Evolutionary conservation across 352 stramenopile genomes (phyloP).

Genomic region (Peronospora destructor): DNA sequence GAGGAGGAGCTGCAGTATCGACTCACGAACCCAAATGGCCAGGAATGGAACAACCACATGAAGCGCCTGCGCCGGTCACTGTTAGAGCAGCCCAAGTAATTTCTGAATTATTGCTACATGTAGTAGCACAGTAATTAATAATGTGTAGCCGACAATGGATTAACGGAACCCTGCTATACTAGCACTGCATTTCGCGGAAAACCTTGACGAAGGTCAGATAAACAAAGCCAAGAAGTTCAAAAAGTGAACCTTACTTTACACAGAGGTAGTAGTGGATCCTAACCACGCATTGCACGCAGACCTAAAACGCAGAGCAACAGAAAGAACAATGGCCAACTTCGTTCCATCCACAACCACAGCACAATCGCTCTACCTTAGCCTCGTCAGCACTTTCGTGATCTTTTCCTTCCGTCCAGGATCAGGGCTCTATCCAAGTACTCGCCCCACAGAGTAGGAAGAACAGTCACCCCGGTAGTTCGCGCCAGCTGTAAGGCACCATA

Average conservation of each 20-base stretch:
- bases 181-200: neutral
- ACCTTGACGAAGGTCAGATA: neutral
- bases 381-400: slow-evolving; percentile 7
- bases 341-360: slow-evolving; percentile 4
- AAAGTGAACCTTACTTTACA: slow-evolving; percentile 31
- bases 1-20: slow-evolving; percentile 88
- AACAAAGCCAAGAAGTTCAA: slow-evolving; percentile 14
- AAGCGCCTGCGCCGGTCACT: slow-evolving; percentile 67
- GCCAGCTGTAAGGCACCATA: slow-evolving; percentile 5
- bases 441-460: slow-evolving; percentile 8
- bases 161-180: neutral
- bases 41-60: slow-evolving; percentile 81
- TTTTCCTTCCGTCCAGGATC: slow-evolving; percentile 8
- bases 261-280: slow-evolving; percentile 9
- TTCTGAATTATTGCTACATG: neutral
- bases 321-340: slow-evolving; percentile 1
- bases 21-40: slow-evolving; percentile 59
- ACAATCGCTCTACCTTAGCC: slow-evolving; percentile 1
- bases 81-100: slow-evolving; percentile 48
- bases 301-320: slow-evolving; percentile 2
- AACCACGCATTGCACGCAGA: neutral
- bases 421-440: slow-evolving; percentile 16
- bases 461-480: slow-evolving; percentile 8
- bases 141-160: slow-evolving; percentile 2
- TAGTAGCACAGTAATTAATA: neutral